Evolutionary conservation across 225 moss, liverwort and hornwort species (phyloP).

Genomic region (Sphagnum contortum): DNA sequence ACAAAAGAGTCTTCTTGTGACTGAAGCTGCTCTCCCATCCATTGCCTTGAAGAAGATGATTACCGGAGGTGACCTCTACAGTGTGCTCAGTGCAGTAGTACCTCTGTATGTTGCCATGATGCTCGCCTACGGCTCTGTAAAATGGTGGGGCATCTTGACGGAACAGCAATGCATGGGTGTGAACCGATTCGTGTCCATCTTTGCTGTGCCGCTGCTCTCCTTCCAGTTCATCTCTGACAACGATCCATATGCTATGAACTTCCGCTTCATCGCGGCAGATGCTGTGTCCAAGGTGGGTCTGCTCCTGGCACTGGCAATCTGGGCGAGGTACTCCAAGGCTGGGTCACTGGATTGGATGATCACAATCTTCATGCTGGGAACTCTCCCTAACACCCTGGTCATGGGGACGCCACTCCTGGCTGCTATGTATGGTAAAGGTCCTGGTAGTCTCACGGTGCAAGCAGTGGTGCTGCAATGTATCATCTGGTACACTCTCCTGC

Average conservation of each 20-base stretch:
- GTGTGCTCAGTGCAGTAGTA: conserved; percentile 80
- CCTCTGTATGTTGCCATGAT: conserved; percentile 97
- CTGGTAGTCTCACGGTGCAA: conserved; percentile 64
- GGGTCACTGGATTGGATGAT: conserved; percentile 94
- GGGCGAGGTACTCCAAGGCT: conserved; percentile 68
- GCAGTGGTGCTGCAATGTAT: conserved; percentile 87
- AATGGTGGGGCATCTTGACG: conserved; percentile 92
- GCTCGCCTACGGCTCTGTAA: conserved; percentile 86
- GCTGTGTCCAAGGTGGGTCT: conserved; percentile 58
- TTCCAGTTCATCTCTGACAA: conserved; percentile 91
- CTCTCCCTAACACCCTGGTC: conserved; percentile 91
- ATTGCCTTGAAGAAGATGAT: conserved; percentile 49
- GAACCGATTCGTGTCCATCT: conserved; percentile 90
- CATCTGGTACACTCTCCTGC: conserved; percentile 84
- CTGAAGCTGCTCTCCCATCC: too few species aligned
- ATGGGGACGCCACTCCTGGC: conserved; percentile 89
- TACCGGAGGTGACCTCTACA: conserved; percentile 63
- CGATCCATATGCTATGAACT: conserved; percentile 84
- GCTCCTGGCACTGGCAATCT: conserved; percentile 42
- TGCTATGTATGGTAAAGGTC: conserved; percentile 74
- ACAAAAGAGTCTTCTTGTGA: too few species aligned
- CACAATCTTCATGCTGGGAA: conserved; percentile 80
- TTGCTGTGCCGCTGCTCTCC: conserved; percentile 83
- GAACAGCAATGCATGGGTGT: conserved; percentile 87
- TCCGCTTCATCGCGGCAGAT: conserved; percentile 79